A percentile compares a stretch with the other conserved stretches of the same genome.
phyloP scores from a whole-genome alignment of 2,329 filamentous ascomycete species.

The Cryphonectria nitschkei region DNA sequence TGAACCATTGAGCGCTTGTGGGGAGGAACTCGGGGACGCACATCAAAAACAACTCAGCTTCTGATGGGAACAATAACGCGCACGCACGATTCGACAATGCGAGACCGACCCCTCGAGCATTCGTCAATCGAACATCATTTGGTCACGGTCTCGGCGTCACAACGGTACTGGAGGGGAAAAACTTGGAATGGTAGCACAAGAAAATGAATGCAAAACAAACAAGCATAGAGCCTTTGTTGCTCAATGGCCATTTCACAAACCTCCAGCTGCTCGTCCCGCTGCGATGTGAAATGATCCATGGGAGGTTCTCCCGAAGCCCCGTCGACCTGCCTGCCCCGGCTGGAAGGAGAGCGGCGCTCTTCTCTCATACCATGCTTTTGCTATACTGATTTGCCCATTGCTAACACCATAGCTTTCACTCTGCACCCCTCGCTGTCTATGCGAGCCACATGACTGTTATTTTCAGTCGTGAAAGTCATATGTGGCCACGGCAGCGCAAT shows the following conservation, averaged over 20 bases:
- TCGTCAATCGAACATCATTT: constrained; percentile 15
- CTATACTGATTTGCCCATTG: constrained; percentile 17
- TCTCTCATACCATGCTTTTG: constrained; percentile 3
- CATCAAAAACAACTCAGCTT: constrained; percentile 21
- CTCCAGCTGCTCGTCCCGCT: constrained; percentile 42
- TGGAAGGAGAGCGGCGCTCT: constrained; percentile 7
- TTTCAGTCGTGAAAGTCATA: constrained; percentile 1
- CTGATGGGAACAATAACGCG: constrained; percentile 25
- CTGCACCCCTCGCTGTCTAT: background rate
- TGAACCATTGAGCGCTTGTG: constrained; percentile 25
- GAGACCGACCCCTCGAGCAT: constrained; percentile 17
- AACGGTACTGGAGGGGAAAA: constrained; percentile 28
- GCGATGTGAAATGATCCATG: constrained; percentile 73
- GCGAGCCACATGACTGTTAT: background rate
- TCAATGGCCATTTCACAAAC: constrained; percentile 74
- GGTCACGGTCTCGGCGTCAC: constrained; percentile 36
- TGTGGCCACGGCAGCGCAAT: background rate
- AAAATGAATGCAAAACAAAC: constrained; percentile 40
- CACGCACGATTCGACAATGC: constrained; percentile 19
- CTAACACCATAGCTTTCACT: constrained; percentile 17
- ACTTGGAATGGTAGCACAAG: constrained; percentile 37
- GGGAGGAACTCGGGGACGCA: constrained; percentile 26
- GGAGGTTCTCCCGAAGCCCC: constrained; percentile 73
- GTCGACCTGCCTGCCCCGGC: constrained; percentile 10
- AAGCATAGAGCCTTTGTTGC: constrained; percentile 52